Base-by-base conservation (phyloP, 306 rosid genomes). In the Glycine soja region DNA sequence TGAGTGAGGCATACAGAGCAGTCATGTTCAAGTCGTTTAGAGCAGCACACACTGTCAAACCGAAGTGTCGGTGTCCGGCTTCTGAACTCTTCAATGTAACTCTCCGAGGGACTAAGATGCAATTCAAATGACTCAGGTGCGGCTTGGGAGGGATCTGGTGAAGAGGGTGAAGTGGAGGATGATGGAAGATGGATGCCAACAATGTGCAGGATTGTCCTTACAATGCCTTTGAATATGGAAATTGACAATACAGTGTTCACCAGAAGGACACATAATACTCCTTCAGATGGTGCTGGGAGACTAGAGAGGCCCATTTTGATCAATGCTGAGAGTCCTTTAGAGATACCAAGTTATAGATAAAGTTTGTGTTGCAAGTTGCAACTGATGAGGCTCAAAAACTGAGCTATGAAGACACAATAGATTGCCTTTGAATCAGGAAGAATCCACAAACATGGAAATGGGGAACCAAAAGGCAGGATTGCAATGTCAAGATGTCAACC, bases 271-370 rank as follows among this genome's bases (percentile, higher is more conserved):
- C 95, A 90, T 4, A 93, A 75, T 13, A 95, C 91, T 81, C 99
- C 99, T 88, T 93, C 97, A 30, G 97, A 91, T 80, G 94, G 97
- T 82, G 99, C 88, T 80, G 99, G 98, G 8, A 95, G 97, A 91
- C 88, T 93, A 69, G 95, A 90, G 61, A 95, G 94, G 64, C 99
- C 99, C 99, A 95, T 95, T 82, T 75, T 82, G 72, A 58, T 65
- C 79, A 68, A 85, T 34, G 36, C 14, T 30, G 32, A 72, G 72
- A 43, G 7, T 71, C 68, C 72, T 42, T 4, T 43, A 34, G 57
- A 74, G 59, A 64, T 13, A 61, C 36, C 36, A 24, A 52, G 32
- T 68, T 48, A 57, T 51, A 48, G 38, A 71, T 69, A 32, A 45
- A 57, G 30, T 24, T 51, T 76, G 69, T 45, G 40, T 48, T 34